Evolutionary conservation across 805 yeast genomes (phyloP).

Genomic region (Spathaspora hagerdaliae): DNA sequence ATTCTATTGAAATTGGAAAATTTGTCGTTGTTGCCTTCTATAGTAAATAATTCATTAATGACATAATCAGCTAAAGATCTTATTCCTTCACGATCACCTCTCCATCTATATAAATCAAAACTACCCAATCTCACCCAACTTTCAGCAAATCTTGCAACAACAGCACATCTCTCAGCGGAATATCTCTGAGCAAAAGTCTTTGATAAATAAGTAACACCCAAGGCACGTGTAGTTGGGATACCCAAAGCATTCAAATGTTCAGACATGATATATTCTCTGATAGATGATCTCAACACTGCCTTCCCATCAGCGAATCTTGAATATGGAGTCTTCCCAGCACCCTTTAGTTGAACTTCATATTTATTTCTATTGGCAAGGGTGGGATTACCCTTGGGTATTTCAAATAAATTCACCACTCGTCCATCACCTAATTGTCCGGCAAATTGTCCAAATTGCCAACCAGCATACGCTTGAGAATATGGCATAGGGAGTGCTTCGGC

Average conservation of each 20-base stretch:
- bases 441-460: constrained; percentile 93
- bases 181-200: constrained; percentile 71
- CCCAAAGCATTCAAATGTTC: constrained; percentile 79
- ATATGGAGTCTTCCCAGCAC: constrained; percentile 88
- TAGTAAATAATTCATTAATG: constrained; percentile 57
- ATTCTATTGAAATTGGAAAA: constrained; percentile 26
- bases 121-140: constrained; percentile 87
- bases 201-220: constrained; percentile 70
- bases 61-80: constrained; percentile 67
- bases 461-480: constrained; percentile 89
- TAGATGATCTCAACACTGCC: constrained; percentile 83
- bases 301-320: constrained; percentile 96
- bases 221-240: constrained; percentile 82
- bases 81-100: constrained; percentile 64
- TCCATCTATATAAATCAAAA: constrained; percentile 76
- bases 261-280: constrained; percentile 81
- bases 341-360: constrained; percentile 80
- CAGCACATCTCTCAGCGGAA: constrained; percentile 75
- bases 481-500: constrained; percentile 51
- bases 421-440: constrained; percentile 99
- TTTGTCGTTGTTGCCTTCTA: constrained; percentile 16
- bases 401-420: constrained; percentile 79
- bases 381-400: constrained; percentile 40
- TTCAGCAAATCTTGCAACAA: constrained; percentile 78
- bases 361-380: constrained; percentile 26